A percentile compares a stretch with the other conserved stretches of the same genome.
phyloP scores from a whole-genome alignment of 352 stramenopile species.

The Peronospora belbahrii region DNA sequence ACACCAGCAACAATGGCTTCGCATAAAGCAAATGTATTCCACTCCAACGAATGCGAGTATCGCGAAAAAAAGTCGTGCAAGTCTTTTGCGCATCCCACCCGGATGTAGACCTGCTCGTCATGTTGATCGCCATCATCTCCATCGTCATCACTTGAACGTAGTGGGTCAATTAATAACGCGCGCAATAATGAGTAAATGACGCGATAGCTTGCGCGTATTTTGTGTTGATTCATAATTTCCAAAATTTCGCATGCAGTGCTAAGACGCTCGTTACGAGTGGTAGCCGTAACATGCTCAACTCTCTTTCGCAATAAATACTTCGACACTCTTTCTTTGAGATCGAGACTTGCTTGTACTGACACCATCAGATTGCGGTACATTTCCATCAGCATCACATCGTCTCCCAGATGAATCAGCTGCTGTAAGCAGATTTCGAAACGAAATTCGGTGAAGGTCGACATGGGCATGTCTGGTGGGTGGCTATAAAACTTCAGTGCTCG shows the following conservation, averaged over 20 bases:
- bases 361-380: slow-evolving; percentile 47
- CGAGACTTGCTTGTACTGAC: slow-evolving; percentile 26
- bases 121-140: slow-evolving; percentile 4
- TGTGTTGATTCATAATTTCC: slow-evolving; percentile 51
- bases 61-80: slow-evolving; percentile 41
- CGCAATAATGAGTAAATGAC: slow-evolving; percentile 39
- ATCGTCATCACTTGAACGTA: slow-evolving; percentile 12
- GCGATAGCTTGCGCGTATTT: slow-evolving; percentile 41
- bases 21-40: slow-evolving; percentile 58
- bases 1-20: slow-evolving; percentile 56
- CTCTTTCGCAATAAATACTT: slow-evolving; percentile 54
- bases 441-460: slow-evolving; percentile 46
- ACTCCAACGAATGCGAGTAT: slow-evolving; percentile 44
- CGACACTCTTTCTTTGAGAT: slow-evolving; percentile 48
- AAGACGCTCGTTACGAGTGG: slow-evolving; percentile 31
- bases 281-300: slow-evolving; percentile 30
- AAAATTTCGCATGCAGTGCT: slow-evolving; percentile 36
- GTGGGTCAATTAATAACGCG: slow-evolving; percentile 25
- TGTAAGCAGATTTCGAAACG: slow-evolving; percentile 65
- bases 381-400: slow-evolving; percentile 42
- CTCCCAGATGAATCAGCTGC: slow-evolving; percentile 37
- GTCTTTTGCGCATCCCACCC: slow-evolving; percentile 25
- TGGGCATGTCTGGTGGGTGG: slow-evolving; percentile 27
- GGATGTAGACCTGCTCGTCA: neutral
- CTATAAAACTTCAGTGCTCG: slow-evolving; percentile 62